These are phyloP conservation scores for Ophiostoma triangulosporum DNA, from an alignment of 2,329 filamentous ascomycete species.

Conservation along the genomic window DNA sequence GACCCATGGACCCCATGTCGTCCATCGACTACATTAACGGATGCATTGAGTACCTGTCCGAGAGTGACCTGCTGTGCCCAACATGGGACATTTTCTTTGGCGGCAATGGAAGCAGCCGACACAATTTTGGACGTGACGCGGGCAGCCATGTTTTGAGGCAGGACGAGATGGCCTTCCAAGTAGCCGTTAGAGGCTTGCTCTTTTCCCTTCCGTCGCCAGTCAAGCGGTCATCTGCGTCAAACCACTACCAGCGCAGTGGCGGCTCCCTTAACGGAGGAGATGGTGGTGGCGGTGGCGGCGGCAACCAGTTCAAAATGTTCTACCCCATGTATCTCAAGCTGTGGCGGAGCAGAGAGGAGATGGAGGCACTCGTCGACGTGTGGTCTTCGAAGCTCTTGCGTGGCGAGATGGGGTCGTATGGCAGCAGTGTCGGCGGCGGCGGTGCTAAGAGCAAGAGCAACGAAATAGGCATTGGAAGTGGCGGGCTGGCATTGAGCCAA, in stretches of 20 bases:
- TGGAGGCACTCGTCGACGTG: constrained; percentile 57
- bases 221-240: constrained; percentile 47
- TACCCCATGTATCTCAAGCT: constrained; percentile 76
- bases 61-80: constrained; percentile 72
- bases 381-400: constrained; percentile 51
- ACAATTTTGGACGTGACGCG: constrained; percentile 36
- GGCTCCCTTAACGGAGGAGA: constrained; percentile 4
- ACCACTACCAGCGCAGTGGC: constrained; percentile 9
- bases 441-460: background rate
- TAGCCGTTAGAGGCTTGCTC: constrained; percentile 72
- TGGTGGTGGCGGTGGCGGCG: constrained; percentile 27
- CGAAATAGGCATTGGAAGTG: background rate
- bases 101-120: constrained; percentile 28
- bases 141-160: constrained; percentile 68
- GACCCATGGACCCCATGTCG: constrained; percentile 35
- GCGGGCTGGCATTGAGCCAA: constrained; percentile 11
- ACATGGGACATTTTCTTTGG: constrained; percentile 57
- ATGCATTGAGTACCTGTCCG: constrained; percentile 79
- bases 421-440: constrained; percentile 14
- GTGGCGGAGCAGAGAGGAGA: constrained; percentile 73
- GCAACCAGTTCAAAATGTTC: constrained; percentile 75
- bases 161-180: constrained; percentile 88
- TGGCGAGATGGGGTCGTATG: constrained; percentile 38
- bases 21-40: constrained; percentile 67
- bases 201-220: constrained; percentile 81